Conservation (phyloP, 129 eudicot genomes). For the Kitagawia praeruptora region DNA sequence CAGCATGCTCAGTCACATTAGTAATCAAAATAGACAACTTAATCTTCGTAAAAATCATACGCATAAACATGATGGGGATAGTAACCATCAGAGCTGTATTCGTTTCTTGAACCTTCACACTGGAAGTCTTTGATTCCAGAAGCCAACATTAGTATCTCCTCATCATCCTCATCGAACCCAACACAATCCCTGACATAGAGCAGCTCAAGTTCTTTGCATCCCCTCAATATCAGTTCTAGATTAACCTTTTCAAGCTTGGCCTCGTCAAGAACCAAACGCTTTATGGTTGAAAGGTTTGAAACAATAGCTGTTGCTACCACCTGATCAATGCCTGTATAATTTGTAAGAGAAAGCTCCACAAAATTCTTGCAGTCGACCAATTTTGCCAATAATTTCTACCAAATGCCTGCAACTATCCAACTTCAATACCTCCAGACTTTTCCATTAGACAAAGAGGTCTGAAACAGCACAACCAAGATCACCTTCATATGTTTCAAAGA, state of each 20-base stretch:
- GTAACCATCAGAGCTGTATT: no score
- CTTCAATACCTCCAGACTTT: neutral
- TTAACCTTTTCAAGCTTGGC: neutral
- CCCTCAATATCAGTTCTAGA: neutral
- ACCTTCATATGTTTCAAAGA: no score
- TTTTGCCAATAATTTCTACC: neutral
- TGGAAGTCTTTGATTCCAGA: neutral
- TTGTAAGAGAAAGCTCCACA: neutral
- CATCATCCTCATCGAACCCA: neutral
- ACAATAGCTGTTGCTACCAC: neutral
- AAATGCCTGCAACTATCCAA: neutral
- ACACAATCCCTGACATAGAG: neutral
- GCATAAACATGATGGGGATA: no score
- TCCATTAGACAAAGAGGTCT: neutral
- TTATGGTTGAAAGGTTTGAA: neutral
- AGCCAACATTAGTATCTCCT: slow-evolving; percentile 2
- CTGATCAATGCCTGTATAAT: neutral
- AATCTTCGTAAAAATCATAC: no score
- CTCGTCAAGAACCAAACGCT: neutral
- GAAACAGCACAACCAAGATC: neutral
- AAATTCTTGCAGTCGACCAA: neutral
- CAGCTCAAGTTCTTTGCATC: slow-evolving; percentile 2
- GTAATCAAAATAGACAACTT: no score
- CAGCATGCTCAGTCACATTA: no score
- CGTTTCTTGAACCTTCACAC: no score